phyloP scores from a whole-genome alignment of 2,329 filamentous ascomycete genomes.

The Fusarium cyanostomum region DNA sequence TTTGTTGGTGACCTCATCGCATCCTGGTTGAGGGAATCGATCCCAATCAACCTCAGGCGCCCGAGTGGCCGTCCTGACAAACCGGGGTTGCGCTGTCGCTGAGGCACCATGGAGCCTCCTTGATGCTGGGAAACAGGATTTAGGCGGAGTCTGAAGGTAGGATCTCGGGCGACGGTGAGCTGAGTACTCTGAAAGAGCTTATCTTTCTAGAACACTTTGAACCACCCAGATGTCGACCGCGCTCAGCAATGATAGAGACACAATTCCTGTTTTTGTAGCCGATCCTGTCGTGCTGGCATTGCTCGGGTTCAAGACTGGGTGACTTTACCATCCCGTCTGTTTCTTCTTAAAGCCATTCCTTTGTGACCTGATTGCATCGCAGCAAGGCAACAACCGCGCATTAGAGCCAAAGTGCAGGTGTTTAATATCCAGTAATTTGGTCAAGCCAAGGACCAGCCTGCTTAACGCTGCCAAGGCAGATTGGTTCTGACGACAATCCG shows the following conservation, averaged over 20 bases:
- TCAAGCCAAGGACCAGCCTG: not conserved
- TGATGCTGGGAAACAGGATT: not conserved
- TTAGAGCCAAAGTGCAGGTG: conserved; percentile 17
- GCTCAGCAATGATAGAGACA: no score
- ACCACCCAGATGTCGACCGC: no score
- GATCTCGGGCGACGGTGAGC: not conserved
- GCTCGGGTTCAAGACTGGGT: no score
- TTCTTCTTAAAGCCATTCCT: not conserved
- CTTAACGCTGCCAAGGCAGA: conserved; percentile 23
- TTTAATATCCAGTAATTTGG: conserved; percentile 17
- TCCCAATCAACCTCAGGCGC: conserved; percentile 6
- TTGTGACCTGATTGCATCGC: no score
- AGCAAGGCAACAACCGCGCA: not conserved
- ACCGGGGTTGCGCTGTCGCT: not conserved
- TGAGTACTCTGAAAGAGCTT: no score
- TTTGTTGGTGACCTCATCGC: conserved; percentile 16
- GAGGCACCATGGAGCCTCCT: not conserved
- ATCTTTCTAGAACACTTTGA: no score
- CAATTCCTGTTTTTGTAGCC: no score
- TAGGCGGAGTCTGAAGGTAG: not conserved
- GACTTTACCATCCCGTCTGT: not conserved
- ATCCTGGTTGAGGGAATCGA: conserved; percentile 18
- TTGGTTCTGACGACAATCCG: conserved; percentile 6
- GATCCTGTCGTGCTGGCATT: no score
- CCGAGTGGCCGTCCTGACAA: conserved; percentile 3